A percentile compares a stretch with the other conserved stretches of the same genome.
Evolutionary conservation across 352 stramenopile species (phyloP).

Genomic region (Pythium dissimile): DNA sequence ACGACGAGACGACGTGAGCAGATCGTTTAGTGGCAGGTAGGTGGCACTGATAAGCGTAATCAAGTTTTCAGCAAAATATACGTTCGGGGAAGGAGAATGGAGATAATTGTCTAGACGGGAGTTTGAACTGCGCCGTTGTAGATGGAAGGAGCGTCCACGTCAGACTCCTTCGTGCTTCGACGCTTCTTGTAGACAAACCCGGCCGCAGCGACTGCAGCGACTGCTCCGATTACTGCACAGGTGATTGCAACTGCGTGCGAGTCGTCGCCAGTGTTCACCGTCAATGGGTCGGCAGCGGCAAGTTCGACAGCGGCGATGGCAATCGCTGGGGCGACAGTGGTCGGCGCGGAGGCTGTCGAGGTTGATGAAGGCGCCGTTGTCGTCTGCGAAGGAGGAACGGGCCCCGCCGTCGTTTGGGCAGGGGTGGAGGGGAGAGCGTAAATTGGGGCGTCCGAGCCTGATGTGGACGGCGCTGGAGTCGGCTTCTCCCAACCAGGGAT

Average conservation of each 20-base stretch:
- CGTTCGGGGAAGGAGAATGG: background rate
- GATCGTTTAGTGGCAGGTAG: too few relatives aligned
- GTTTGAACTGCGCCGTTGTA: constrained; percentile 19
- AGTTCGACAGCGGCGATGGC: background rate
- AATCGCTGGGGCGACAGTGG: constrained; percentile 2
- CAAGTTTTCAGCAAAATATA: background rate
- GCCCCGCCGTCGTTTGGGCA: background rate
- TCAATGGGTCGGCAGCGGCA: background rate
- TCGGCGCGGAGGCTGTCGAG: background rate
- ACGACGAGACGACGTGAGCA: too few relatives aligned
- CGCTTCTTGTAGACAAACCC: constrained; percentile 11
- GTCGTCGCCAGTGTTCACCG: background rate
- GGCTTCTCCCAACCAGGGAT: constrained; percentile 19
- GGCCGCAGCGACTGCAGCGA: constrained; percentile 9
- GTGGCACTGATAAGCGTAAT: too few relatives aligned
- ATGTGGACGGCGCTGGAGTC: background rate
- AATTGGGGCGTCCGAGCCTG: too few relatives aligned
- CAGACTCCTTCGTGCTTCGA: background rate
- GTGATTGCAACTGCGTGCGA: constrained; percentile 8
- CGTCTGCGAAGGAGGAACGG: background rate
- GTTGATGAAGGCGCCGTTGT: background rate
- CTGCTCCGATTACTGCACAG: constrained; percentile 10
- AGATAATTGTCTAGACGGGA: constrained; percentile 11
- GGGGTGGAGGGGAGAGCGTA: too few relatives aligned
- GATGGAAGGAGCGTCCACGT: background rate